A percentile compares a stretch with the other conserved stretches of the same genome.
Conservation (phyloP, 768 basidiomycete species). For the Boletus patriciae region DNA sequence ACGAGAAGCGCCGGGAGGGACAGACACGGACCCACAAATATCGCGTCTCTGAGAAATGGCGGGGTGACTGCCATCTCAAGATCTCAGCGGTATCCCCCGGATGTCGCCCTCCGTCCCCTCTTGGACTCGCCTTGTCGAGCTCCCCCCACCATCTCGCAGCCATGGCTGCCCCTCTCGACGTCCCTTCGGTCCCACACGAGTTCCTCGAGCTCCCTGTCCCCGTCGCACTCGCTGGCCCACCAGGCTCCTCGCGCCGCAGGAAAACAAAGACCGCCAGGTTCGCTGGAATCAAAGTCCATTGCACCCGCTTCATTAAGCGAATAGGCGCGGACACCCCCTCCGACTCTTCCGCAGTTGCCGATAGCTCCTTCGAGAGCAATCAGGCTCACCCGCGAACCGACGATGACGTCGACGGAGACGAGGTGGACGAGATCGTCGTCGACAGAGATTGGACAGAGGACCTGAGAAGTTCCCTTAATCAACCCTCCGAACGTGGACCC, state of each 20-base stretch:
- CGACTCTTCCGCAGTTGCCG: constrained; percentile 51
- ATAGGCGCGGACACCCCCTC: constrained; percentile 60
- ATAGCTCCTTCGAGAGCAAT: constrained; percentile 45
- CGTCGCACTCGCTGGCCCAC: constrained; percentile 34
- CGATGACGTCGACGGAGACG: constrained; percentile 34
- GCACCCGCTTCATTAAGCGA: constrained; percentile 53
- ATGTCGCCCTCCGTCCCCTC: neutral
- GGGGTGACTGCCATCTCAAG: constrained; percentile 9
- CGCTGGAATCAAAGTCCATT: constrained; percentile 40
- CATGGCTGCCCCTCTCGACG: constrained; percentile 1
- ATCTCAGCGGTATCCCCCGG: neutral
- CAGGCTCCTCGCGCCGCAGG: constrained; percentile 26
- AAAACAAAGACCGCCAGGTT: constrained; percentile 42
- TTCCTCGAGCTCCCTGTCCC: constrained; percentile 42
- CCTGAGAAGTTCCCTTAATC: constrained; percentile 51
- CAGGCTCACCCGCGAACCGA: constrained; percentile 33
- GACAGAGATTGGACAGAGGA: constrained; percentile 69
- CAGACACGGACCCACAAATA: constrained; percentile 11
- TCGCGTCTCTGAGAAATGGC: neutral
- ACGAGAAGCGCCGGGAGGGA: neutral
- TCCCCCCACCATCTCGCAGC: constrained; percentile 4
- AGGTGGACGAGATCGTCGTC: constrained; percentile 73
- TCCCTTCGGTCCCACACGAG: constrained; percentile 9
- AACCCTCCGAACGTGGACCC: constrained; percentile 51
- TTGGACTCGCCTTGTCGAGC: neutral